Conservation (phyloP, 805 yeast genomes). For the Cyberlindnera suaveolens region DNA sequence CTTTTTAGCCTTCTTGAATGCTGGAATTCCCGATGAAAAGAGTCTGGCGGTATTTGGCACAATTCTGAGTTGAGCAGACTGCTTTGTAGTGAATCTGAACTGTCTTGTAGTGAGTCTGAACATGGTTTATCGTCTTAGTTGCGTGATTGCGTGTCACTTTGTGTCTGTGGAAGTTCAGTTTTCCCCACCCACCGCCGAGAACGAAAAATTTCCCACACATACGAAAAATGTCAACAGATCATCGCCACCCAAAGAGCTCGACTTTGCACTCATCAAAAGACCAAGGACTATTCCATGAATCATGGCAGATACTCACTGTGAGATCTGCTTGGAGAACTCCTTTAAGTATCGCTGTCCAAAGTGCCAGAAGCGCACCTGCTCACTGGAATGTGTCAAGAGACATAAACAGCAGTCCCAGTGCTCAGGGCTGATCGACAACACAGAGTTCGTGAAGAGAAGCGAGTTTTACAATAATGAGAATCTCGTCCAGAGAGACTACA, state of each 20-base stretch:
- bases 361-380: constrained; percentile 63
- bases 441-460: constrained; percentile 46
- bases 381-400: constrained; percentile 58
- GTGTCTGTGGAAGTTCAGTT: no score
- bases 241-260: no score
- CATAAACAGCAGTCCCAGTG: constrained; percentile 65
- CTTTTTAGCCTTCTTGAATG: constrained; percentile 17
- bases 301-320: constrained; percentile 28
- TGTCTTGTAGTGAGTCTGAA: no score
- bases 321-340: constrained; percentile 35
- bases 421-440: constrained; percentile 57
- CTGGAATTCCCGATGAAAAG: not conserved
- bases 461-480: constrained; percentile 34
- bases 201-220: no score
- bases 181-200: no score
- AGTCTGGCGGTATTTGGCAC: not conserved
- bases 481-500: constrained; percentile 71
- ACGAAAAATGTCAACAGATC: no score
- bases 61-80: no score
- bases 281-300: no score
- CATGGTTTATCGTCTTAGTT: no score
- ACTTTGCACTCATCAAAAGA: no score
- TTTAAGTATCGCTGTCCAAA: constrained; percentile 78
- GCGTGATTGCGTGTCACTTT: no score
- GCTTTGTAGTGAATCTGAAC: no score